A percentile compares a stretch with the other conserved stretches of the same genome.
Conservation (phyloP, 1,284 basidiomycete species). For the Leccinum huronense region DNA sequence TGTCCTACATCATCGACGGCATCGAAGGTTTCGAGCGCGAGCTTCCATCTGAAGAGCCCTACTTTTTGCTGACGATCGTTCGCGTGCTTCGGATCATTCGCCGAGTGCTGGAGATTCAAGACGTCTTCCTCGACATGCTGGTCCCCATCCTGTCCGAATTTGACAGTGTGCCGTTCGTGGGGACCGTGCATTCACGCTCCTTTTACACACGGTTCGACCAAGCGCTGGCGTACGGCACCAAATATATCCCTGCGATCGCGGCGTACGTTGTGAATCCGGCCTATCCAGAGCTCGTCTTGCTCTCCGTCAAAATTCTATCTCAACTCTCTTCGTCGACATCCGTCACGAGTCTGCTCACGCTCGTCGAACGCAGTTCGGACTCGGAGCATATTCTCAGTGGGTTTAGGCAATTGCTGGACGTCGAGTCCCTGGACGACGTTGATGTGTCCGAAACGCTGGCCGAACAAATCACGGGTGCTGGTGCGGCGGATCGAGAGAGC, state of each 20-base stretch:
- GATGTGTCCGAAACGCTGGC: slow-evolving; percentile 55
- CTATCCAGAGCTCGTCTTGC: slow-evolving; percentile 72
- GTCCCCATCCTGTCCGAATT: slow-evolving; percentile 75
- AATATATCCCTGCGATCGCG: background rate
- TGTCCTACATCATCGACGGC: slow-evolving; percentile 45
- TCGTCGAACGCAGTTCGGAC: slow-evolving; percentile 82
- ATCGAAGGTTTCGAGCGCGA: background rate
- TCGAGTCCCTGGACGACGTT: slow-evolving; percentile 60
- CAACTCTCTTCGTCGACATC: slow-evolving; percentile 60
- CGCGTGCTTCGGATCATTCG: slow-evolving; percentile 82
- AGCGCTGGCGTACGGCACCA: slow-evolving; percentile 61
- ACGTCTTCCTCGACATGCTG: slow-evolving; percentile 87
- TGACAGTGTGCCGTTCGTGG: slow-evolving; percentile 53
- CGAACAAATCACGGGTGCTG: slow-evolving; percentile 67
- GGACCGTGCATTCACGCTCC: slow-evolving; percentile 58
- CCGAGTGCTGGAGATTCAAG: slow-evolving; percentile 82
- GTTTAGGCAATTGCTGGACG: slow-evolving; percentile 71
- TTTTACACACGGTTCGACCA: slow-evolving; percentile 78
- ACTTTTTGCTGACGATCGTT: slow-evolving; percentile 72
- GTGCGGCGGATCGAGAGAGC: slow-evolving; percentile 55
- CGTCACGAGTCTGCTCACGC: slow-evolving; percentile 70
- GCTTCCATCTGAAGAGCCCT: slow-evolving; percentile 52
- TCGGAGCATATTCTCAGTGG: slow-evolving; percentile 85
- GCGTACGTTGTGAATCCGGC: slow-evolving; percentile 70
- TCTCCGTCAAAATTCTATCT: slow-evolving; percentile 79